Evolutionary conservation across 2,329 filamentous ascomycete genomes (phyloP).

Genomic region (Arthrobotrys musiformis): DNA sequence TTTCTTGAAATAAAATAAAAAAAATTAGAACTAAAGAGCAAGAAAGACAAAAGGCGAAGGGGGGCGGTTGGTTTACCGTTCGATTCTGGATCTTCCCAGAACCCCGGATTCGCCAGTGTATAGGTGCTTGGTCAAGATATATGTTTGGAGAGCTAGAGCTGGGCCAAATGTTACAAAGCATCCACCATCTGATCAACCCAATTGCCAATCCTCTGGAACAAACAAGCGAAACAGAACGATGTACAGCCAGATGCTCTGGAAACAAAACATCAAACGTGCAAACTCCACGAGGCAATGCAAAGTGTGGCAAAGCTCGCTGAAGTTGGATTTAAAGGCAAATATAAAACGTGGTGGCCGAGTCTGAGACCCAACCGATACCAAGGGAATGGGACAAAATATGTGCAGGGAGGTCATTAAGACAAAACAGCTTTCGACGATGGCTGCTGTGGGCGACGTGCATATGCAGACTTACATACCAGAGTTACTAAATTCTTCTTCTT

Average conservation of each 20-base stretch:
- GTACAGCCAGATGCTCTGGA: neutral
- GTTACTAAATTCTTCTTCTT: slow-evolving; percentile 8
- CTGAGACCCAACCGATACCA: slow-evolving; percentile 37
- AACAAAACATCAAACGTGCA: slow-evolving; percentile 7
- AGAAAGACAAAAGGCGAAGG: neutral
- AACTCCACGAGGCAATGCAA: neutral
- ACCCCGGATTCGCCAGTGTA: neutral
- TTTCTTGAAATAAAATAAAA: neutral
- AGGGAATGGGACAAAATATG: slow-evolving; percentile 45
- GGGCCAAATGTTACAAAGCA: neutral
- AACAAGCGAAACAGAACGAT: neutral
- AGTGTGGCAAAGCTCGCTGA: neutral
- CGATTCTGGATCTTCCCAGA: slow-evolving; percentile 5
- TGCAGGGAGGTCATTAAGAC: slow-evolving; percentile 10
- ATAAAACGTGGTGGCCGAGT: slow-evolving; percentile 48
- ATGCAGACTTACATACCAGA: neutral
- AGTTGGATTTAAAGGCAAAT: slow-evolving; percentile 19
- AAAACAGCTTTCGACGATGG: neutral
- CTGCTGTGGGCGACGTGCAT: neutral
- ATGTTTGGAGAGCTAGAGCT: neutral
- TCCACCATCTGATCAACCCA: neutral
- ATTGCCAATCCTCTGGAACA: slow-evolving; percentile 15
- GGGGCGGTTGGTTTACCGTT: neutral
- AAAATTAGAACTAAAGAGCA: neutral
- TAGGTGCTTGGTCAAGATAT: neutral